These are phyloP conservation scores for Sugiyamaella smithiae DNA, from an alignment of 805 yeast species.

Conservation along the genomic window DNA sequence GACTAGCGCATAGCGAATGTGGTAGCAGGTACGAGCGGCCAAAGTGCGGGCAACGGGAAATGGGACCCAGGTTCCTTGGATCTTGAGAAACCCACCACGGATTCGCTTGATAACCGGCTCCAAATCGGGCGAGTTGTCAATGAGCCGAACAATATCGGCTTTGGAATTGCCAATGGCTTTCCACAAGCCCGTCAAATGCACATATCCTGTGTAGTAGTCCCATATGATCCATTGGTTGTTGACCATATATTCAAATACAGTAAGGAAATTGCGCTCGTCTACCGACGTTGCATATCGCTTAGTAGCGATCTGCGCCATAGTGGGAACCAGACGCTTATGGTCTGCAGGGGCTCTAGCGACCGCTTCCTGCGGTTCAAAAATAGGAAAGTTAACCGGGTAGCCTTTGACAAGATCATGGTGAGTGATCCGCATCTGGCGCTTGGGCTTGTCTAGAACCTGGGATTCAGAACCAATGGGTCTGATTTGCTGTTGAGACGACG, in stretches of 20 bases:
- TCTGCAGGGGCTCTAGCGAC: conserved; percentile 15
- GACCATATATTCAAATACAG: conserved; percentile 69
- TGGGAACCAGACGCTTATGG: conserved; percentile 21
- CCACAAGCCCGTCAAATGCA: conserved; percentile 87
- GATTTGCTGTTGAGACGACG: too few species aligned
- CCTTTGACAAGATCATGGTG: conserved; percentile 5
- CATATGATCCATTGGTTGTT: conserved; percentile 76
- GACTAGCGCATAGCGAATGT: conserved; percentile 68
- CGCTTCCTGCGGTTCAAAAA: conserved; percentile 23
- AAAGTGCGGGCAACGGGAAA: conserved; percentile 61
- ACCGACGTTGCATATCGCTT: conserved; percentile 62
- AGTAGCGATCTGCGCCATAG: conserved; percentile 20
- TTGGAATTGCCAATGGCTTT: conserved; percentile 66
- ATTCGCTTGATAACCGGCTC: conserved; percentile 66
- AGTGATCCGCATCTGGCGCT: not conserved
- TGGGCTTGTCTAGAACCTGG: not conserved
- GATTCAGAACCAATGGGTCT: too few species aligned
- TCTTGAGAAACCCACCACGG: conserved; percentile 86
- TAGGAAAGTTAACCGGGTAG: conserved; percentile 31
- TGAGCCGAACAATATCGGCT: conserved; percentile 71
- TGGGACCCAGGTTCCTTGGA: conserved; percentile 94
- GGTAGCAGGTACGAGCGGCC: conserved; percentile 73
- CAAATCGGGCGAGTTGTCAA: conserved; percentile 61
- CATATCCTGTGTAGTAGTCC: conserved; percentile 83
- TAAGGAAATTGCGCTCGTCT: conserved; percentile 64